These are phyloP conservation scores for Pseudonitzschia delicatissima DNA, from an alignment of 108 stramenopile genomes.

Conservation along the genomic window DNA sequence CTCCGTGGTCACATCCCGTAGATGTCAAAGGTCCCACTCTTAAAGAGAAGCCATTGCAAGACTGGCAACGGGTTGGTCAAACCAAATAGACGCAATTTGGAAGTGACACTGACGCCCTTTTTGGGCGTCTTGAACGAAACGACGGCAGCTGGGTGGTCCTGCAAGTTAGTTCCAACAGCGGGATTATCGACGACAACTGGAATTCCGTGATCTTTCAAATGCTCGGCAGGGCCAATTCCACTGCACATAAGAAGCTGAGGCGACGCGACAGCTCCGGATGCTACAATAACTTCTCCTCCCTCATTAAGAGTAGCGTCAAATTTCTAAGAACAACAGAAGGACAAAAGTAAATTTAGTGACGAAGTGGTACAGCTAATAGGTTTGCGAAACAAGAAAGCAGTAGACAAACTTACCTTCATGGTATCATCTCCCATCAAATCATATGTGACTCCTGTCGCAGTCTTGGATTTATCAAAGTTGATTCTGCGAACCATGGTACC, in stretches of 20 bases:
- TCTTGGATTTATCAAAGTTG: slow-evolving; percentile 32
- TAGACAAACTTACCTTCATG: slow-evolving; percentile 16
- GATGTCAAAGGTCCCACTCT: slow-evolving; percentile 42
- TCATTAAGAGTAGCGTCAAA: slow-evolving; percentile 15
- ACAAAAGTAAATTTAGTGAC: slow-evolving; percentile 32
- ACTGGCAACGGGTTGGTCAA: slow-evolving; percentile 36
- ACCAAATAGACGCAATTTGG: slow-evolving; percentile 39
- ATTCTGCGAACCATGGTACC: slow-evolving; percentile 32
- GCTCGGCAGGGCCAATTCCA: slow-evolving; percentile 49
- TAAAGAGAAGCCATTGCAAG: slow-evolving; percentile 35
- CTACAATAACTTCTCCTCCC: slow-evolving; percentile 57
- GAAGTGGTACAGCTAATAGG: slow-evolving; percentile 12
- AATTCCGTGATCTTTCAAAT: slow-evolving; percentile 30
- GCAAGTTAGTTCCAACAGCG: slow-evolving; percentile 56
- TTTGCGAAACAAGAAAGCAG: not conserved
- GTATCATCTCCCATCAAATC: slow-evolving; percentile 33
- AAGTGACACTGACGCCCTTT: slow-evolving; percentile 44
- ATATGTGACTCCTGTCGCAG: slow-evolving; percentile 43
- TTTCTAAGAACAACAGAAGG: not conserved
- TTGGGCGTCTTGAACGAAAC: slow-evolving; percentile 28
- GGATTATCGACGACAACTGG: slow-evolving; percentile 30
- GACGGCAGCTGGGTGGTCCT: slow-evolving; percentile 47
- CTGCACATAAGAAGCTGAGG: slow-evolving; percentile 64
- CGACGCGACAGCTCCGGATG: slow-evolving; percentile 59
- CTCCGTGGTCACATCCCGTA: slow-evolving; percentile 47